phyloP scores from a whole-genome alignment of 371 early-diverging fungal genomes.

The Circinella minor region DNA sequence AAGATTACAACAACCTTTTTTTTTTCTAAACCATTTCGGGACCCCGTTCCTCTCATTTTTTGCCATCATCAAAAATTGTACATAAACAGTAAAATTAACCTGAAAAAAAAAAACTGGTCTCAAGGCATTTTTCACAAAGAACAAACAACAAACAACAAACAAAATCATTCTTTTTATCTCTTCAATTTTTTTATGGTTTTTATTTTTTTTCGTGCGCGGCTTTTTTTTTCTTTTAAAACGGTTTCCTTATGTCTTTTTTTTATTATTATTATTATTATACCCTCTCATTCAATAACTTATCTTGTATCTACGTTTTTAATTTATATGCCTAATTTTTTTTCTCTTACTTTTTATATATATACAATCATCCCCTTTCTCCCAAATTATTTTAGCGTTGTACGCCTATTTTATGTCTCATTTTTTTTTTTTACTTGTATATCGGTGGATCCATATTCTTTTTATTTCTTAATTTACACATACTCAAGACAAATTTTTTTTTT shows the following conservation, averaged over 20 bases:
- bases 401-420: not conserved
- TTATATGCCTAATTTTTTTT: constrained; percentile 9
- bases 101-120: constrained; percentile 12
- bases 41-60: constrained; percentile 11
- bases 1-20: not conserved
- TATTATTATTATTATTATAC: not conserved
- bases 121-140: not conserved
- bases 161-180: not conserved
- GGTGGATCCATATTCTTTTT: constrained; percentile 12
- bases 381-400: constrained; percentile 13
- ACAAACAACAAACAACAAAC: constrained; percentile 5
- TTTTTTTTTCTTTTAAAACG: constrained; percentile 3
- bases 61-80: constrained; percentile 8
- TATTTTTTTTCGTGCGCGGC: constrained; percentile 6
- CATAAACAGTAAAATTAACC: constrained; percentile 20
- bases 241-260: not conserved
- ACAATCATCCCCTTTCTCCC: not conserved
- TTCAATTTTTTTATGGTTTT: not conserved
- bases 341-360: not conserved
- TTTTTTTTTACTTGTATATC: constrained; percentile 14
- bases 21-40: not conserved
- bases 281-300: constrained; percentile 2
- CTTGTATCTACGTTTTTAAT: not conserved
- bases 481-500: not conserved
- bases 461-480: not conserved